Evolutionary conservation across 495 filamentous ascomycete species (phyloP).

Genomic region (Pyrenula massariospora): DNA sequence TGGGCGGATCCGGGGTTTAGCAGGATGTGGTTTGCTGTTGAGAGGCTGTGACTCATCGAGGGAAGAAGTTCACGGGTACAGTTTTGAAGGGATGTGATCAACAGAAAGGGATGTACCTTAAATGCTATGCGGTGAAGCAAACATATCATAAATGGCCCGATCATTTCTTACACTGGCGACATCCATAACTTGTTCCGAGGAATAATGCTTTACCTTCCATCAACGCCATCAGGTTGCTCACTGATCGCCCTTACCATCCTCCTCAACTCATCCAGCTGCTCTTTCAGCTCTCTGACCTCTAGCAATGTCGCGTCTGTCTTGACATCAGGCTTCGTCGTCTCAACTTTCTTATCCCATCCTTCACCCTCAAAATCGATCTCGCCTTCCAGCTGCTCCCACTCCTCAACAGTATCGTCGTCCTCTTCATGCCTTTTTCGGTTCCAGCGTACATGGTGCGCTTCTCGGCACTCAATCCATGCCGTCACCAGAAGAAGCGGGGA

Average conservation of each 20-base stretch:
- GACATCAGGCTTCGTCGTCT: slow-evolving; percentile 63
- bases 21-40: neutral
- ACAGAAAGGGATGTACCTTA: too few species aligned
- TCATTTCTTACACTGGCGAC: too few species aligned
- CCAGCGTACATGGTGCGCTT: slow-evolving; percentile 51
- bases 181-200: too few species aligned
- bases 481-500: slow-evolving; percentile 72
- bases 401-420: slow-evolving; percentile 81
- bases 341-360: slow-evolving; percentile 64
- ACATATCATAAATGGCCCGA: too few species aligned
- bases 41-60: neutral
- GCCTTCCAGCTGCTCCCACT: slow-evolving; percentile 77
- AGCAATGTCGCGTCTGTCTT: slow-evolving; percentile 55
- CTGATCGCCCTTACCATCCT: slow-evolving; percentile 37
- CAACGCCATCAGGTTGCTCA: slow-evolving; percentile 8
- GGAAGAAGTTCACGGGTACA: too few species aligned
- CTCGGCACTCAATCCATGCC: slow-evolving; percentile 59
- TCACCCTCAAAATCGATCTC: slow-evolving; percentile 68
- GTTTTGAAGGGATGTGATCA: too few species aligned
- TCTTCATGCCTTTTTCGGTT: slow-evolving; percentile 73
- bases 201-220: neutral
- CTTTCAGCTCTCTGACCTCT: slow-evolving; percentile 56
- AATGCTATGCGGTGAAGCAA: neutral
- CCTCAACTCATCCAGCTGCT: slow-evolving; percentile 59
- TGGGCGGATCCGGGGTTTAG: neutral